Evolutionary conservation across 345 rosid genomes (phyloP).

Genomic region (Eucalyptus caleyi): DNA sequence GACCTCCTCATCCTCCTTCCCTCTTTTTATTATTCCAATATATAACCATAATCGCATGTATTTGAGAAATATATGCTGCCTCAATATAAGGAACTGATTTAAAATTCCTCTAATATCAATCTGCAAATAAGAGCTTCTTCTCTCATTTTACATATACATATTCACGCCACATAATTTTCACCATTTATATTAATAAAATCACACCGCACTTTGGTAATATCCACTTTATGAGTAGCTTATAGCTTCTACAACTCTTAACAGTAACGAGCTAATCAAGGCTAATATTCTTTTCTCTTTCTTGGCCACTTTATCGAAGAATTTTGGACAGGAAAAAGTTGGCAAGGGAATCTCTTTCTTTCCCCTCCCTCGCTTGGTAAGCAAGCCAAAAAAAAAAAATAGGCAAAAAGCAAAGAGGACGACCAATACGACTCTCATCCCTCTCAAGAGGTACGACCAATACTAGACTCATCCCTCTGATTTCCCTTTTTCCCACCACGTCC

Average conservation of each 20-base stretch:
- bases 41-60: too few relatives aligned
- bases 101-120: neutral
- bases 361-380: neutral
- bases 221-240: too few relatives aligned
- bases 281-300: neutral
- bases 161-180: neutral
- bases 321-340: neutral
- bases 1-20: neutral
- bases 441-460: accelerated
- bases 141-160: neutral
- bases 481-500: neutral
- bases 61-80: neutral
- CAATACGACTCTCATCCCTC: neutral
- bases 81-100: neutral
- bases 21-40: accelerated
- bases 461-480: too few relatives aligned
- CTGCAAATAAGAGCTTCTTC: accelerated
- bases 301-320: neutral
- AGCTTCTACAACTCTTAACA: too few relatives aligned
- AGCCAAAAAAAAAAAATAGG: neutral
- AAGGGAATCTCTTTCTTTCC: neutral
- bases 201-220: too few relatives aligned
- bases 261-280: neutral
- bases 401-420: accelerated
- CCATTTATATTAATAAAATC: too few relatives aligned